Conservation (phyloP, 768 basidiomycete genomes). For the Stropharia rugosoannulata region DNA sequence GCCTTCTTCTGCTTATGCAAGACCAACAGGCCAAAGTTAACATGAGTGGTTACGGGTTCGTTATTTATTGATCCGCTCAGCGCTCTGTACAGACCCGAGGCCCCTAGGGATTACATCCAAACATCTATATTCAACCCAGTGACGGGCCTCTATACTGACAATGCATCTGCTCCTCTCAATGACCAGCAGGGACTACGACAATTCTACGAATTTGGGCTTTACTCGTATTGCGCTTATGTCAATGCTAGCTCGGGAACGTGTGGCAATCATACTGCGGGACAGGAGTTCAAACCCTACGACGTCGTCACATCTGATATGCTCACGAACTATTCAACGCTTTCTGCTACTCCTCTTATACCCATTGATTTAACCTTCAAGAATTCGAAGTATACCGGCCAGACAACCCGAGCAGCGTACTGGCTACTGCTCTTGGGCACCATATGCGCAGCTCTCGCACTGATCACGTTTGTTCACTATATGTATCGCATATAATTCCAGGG, state of each 20-base stretch:
- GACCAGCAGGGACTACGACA: constrained; percentile 60
- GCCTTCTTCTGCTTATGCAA: constrained; percentile 1
- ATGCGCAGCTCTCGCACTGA: constrained; percentile 58
- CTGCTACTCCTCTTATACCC: constrained; percentile 46
- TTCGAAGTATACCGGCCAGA: constrained; percentile 58
- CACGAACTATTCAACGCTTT: constrained; percentile 56
- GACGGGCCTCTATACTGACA: constrained; percentile 61
- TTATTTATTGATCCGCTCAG: constrained; percentile 2
- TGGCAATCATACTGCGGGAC: constrained; percentile 57
- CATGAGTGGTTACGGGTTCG: constrained; percentile 70
- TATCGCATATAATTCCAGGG: not conserved
- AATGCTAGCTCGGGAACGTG: constrained; percentile 60
- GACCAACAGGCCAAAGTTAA: constrained; percentile 60
- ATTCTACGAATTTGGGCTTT: constrained; percentile 77
- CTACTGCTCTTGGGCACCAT: constrained; percentile 73
- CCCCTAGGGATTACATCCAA: constrained; percentile 48
- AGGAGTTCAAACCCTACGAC: constrained; percentile 63
- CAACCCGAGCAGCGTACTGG: constrained; percentile 73
- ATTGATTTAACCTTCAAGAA: constrained; percentile 49
- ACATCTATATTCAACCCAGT: constrained; percentile 56
- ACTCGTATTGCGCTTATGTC: constrained; percentile 76
- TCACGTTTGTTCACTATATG: constrained; percentile 50
- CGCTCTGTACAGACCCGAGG: not conserved
- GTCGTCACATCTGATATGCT: constrained; percentile 68
- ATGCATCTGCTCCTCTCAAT: constrained; percentile 62